Conservation (phyloP, 257 asterid species). For the Rubia yunnanensis region DNA sequence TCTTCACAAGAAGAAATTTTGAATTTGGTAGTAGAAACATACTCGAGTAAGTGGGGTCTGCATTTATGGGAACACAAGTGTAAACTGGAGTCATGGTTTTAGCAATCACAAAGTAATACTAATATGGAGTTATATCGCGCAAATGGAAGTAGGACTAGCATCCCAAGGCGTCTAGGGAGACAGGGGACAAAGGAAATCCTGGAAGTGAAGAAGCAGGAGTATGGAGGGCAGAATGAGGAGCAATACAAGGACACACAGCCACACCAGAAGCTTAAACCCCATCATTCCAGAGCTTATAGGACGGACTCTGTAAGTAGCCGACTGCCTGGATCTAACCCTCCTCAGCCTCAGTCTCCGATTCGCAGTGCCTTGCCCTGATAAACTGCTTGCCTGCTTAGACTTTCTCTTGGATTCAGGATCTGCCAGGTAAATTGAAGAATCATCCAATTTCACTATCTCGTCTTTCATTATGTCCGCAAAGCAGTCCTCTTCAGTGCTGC, state of each 20-base stretch:
- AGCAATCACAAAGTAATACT: too few relatives aligned
- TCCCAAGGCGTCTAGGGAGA: too few relatives aligned
- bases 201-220: background rate
- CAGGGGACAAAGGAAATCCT: background rate
- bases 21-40: too few relatives aligned
- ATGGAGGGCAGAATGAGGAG: background rate
- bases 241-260: background rate
- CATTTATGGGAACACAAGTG: too few relatives aligned
- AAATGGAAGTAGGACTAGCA: too few relatives aligned
- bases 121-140: too few relatives aligned
- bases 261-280: background rate
- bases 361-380: conserved; percentile 49
- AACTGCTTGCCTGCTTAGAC: conserved; percentile 14
- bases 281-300: background rate
- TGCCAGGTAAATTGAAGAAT: conserved; percentile 18
- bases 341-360: conserved; percentile 43
- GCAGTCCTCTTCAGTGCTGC: conserved; percentile 54
- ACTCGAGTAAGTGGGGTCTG: too few relatives aligned
- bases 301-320: background rate
- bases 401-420: conserved; percentile 6
- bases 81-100: too few relatives aligned
- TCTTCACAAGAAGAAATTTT: too few relatives aligned
- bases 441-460: conserved; percentile 64
- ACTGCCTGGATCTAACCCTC: conserved; percentile 7
- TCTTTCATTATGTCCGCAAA: conserved; percentile 83